Evolutionary conservation across 495 filamentous ascomycete genomes (phyloP).

Genomic region (Penicillium dipodomyicola): DNA sequence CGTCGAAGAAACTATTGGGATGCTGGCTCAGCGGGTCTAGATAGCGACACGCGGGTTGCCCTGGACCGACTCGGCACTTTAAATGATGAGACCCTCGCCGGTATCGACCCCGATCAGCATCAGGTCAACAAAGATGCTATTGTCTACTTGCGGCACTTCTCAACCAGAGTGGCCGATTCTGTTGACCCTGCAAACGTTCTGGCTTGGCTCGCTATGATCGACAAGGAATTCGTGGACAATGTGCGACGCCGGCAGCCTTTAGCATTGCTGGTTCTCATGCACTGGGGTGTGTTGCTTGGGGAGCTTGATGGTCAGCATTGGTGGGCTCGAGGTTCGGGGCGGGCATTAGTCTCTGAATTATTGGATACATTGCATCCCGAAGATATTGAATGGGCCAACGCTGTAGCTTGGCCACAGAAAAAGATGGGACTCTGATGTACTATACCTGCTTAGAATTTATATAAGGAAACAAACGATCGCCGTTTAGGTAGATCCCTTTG

Average conservation of each 20-base stretch:
- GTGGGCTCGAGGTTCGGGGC: conserved; percentile 40
- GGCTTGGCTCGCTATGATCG: conserved; percentile 36
- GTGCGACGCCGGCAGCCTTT: conserved; percentile 34
- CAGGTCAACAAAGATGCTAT: conserved; percentile 34
- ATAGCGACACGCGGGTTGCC: conserved; percentile 27
- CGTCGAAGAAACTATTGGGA: conserved; percentile 23
- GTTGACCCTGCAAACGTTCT: conserved; percentile 33
- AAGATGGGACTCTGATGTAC: conserved; percentile 29
- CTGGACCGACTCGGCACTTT: conserved; percentile 26
- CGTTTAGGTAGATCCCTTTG: too few relatives aligned
- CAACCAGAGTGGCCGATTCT: conserved; percentile 20
- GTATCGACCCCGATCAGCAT: conserved; percentile 27
- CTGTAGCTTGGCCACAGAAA: conserved; percentile 33
- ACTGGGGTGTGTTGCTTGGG: conserved; percentile 38
- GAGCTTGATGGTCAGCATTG: conserved; percentile 36
- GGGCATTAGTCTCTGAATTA: conserved; percentile 33
- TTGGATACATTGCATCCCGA: conserved; percentile 19
- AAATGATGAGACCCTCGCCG: conserved; percentile 27
- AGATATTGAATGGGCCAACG: conserved; percentile 25
- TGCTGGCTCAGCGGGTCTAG: conserved; percentile 10
- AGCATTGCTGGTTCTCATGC: conserved; percentile 36
- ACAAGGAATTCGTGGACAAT: conserved; percentile 37
- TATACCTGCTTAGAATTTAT: not conserved
- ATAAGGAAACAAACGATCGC: too few relatives aligned
- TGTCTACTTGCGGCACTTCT: conserved; percentile 30